These are phyloP conservation scores for Alnus glutinosa DNA, from an alignment of 306 rosid species.

Conservation along the genomic window DNA sequence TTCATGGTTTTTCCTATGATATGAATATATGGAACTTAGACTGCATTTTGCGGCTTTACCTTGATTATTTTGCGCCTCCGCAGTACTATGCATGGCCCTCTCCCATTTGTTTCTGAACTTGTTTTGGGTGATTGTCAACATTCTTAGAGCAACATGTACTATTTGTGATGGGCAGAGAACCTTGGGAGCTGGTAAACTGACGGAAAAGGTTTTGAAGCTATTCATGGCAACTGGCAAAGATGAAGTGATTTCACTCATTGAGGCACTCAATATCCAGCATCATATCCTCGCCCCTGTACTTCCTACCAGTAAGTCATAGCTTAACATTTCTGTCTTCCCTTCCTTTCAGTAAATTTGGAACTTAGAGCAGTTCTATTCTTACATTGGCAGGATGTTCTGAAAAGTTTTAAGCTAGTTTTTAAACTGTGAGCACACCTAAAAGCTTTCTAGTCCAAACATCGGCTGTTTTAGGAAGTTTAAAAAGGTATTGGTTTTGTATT, in stretches of 20 bases:
- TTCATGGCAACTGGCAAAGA: conserved; percentile 82
- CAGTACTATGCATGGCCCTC: background rate
- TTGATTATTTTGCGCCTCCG: background rate
- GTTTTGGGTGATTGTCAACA: conserved; percentile 9
- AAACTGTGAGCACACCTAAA: conserved; percentile 17
- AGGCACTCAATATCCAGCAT: conserved; percentile 74
- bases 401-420: conserved; percentile 46
- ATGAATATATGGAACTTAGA: background rate
- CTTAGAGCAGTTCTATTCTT: conserved; percentile 25
- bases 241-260: conserved; percentile 76
- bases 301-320: conserved; percentile 82
- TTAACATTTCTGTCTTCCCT: conserved; percentile 11
- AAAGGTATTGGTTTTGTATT: conserved; percentile 22
- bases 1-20: conserved; percentile 7
- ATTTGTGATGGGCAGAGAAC: conserved; percentile 63
- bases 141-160: conserved; percentile 2
- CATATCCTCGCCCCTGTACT: conserved; percentile 72
- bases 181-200: conserved; percentile 82
- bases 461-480: conserved; percentile 23
- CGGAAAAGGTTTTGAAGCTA: conserved; percentile 79
- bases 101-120: conserved; percentile 9
- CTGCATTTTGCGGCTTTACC: background rate
- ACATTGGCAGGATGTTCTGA: conserved; percentile 81
- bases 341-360: conserved; percentile 9
- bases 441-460: conserved; percentile 28